These are phyloP conservation scores for Bacterosira constricta DNA, from an alignment of 108 stramenopile species.

Conservation along the genomic window DNA sequence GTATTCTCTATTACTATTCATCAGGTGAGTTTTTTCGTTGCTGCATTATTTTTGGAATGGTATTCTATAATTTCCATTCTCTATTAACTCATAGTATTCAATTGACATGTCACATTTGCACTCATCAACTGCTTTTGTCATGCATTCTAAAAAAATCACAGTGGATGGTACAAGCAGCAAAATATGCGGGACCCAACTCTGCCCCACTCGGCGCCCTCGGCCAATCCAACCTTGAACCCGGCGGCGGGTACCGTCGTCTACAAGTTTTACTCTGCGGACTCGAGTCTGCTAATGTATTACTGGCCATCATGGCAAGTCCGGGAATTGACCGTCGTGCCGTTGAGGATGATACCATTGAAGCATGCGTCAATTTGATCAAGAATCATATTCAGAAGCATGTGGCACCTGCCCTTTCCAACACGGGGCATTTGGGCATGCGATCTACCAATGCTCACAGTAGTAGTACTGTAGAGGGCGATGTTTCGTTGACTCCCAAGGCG, in stretches of 20 bases:
- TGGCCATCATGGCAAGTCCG: conserved; percentile 75
- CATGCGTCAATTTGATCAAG: conserved; percentile 75
- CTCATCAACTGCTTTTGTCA: neutral
- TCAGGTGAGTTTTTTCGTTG: neutral
- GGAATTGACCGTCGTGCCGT: conserved; percentile 81
- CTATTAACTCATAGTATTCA: neutral
- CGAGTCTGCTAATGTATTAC: conserved; percentile 76
- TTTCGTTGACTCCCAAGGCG: conserved; percentile 20
- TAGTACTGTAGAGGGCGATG: conserved; percentile 41
- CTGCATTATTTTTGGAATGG: neutral
- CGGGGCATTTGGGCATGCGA: conserved; percentile 62
- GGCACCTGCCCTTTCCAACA: conserved; percentile 69
- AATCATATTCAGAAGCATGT: conserved; percentile 74
- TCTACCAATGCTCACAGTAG: conserved; percentile 1
- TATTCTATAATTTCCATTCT: neutral
- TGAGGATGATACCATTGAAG: conserved; percentile 86
- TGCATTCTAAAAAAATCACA: conserved; percentile 6
- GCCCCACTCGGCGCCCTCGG: conserved; percentile 41
- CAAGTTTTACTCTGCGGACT: conserved; percentile 49
- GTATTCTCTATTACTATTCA: conserved; percentile 45
- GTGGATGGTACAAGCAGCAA: conserved; percentile 49
- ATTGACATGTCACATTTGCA: neutral
- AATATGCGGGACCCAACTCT: conserved; percentile 39
- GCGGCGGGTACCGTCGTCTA: conserved; percentile 46
- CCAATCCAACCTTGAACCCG: conserved; percentile 40